Percentiles rank a stretch among this genome's conserved stretches.
Evolutionary conservation across 768 basidiomycete genomes (phyloP).

Genomic region (Boletus tylopilopsis): DNA sequence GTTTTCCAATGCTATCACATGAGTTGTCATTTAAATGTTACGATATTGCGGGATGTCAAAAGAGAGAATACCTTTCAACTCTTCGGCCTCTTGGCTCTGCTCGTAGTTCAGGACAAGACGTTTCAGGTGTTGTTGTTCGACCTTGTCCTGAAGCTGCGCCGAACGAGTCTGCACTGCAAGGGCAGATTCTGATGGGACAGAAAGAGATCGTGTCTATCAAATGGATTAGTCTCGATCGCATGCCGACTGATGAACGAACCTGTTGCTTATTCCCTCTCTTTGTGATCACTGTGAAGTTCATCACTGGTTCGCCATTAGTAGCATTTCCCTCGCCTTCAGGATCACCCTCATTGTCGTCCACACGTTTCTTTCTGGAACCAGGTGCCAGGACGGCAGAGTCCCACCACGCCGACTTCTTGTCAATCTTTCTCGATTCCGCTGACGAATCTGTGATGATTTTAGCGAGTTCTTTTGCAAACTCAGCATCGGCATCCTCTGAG

Average conservation of each 20-base stretch:
- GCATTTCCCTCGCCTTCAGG: slow-evolving; percentile 36
- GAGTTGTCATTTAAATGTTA: background rate
- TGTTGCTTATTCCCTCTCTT: slow-evolving; percentile 93
- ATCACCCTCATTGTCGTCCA: slow-evolving; percentile 57
- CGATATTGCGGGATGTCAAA: background rate
- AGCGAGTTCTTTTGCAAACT: slow-evolving; percentile 93
- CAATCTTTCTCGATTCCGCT: slow-evolving; percentile 77
- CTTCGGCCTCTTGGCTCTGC: slow-evolving; percentile 84
- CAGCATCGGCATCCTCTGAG: slow-evolving; percentile 85
- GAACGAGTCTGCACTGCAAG: slow-evolving; percentile 88
- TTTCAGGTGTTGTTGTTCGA: slow-evolving; percentile 96
- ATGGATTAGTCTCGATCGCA: slow-evolving; percentile 7
- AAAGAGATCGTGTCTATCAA: slow-evolving; percentile 74
- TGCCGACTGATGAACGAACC: slow-evolving; percentile 36
- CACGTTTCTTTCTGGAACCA: slow-evolving; percentile 59
- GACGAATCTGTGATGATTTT: slow-evolving; percentile 91
- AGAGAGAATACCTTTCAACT: slow-evolving; percentile 58
- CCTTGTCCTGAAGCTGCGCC: slow-evolving; percentile 90
- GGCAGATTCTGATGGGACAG: slow-evolving; percentile 83
- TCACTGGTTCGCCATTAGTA: slow-evolving; percentile 39
- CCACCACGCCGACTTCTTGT: slow-evolving; percentile 88
- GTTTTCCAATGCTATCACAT: slow-evolving; percentile 55
- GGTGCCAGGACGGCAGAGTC: slow-evolving; percentile 79
- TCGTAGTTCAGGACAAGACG: slow-evolving; percentile 90
- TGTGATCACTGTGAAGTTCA: slow-evolving; percentile 91